Evolutionary conservation across 768 basidiomycete genomes (phyloP), one percentile per base, ranked within the genome.

Genomic region (Chalciporus chontae): DNA sequence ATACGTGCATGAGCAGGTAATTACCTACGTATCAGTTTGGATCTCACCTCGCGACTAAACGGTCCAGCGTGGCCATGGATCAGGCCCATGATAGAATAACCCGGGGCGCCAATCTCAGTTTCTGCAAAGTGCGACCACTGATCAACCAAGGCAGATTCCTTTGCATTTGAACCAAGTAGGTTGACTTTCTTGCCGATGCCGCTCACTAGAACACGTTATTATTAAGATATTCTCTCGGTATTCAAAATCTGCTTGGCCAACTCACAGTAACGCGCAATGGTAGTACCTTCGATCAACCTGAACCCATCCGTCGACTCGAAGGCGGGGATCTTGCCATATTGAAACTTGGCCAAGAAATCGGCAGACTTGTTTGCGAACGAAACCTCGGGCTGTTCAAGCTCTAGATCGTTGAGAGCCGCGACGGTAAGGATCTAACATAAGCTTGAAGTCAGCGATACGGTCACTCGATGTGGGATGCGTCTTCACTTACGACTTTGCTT

Each of bases 101-200:
- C 1, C 6, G 51, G 43, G 0, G 0, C 5, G 3, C 51, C 32
- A 19, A 63, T 44, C 15, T 63, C 62, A 1, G 45, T 44, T 17
- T 63, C 61, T 8, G 44, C 48, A 40, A 54, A 63, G 38, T 58
- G 62, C 4, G 42, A 11, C 58, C 61, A 63, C 14, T 62, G 62
- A 46, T 63, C 58, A 7, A 63, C 29, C 1, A 52, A 32, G 0
- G 50, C 42, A 1, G 21, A 15, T 29, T 59, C 55, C 19, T 60
- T 47, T 10, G 32, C n/a, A 26, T 41, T 19, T 6, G 46, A 42
- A 18, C 60, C 60, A 34, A 60, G 40, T 32, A 63, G 37, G 8
- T 53, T 46, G n/a, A n/a, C n/a, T 18, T 54, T 44, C 19, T 51
- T 49, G 3, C 50, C 58, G 17, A 62, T 27, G 2, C 38, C 18